These are phyloP conservation scores for Aureobasidium vineae DNA, from an alignment of 2,329 filamentous ascomycete species.

Conservation along the genomic window DNA sequence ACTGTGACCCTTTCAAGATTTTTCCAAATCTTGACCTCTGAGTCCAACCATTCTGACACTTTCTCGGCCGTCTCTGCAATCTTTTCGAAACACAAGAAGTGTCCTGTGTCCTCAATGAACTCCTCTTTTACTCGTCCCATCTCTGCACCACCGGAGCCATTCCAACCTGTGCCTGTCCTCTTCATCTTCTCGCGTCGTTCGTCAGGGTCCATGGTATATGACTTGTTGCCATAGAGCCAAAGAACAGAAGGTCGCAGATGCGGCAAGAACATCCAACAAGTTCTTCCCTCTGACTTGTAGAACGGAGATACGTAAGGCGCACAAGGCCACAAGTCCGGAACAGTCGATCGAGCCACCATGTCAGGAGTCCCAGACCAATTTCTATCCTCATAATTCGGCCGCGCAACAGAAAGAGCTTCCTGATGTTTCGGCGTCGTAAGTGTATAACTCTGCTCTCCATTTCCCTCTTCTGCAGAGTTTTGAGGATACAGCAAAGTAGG, in stretches of 20 bases:
- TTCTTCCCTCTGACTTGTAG: slow-evolving; percentile 64
- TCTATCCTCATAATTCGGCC: slow-evolving; percentile 52
- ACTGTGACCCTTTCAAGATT: slow-evolving; percentile 31
- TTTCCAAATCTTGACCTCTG: slow-evolving; percentile 39
- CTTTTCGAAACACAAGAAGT: slow-evolving; percentile 81
- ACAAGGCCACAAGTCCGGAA: slow-evolving; percentile 44
- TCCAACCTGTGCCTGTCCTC: slow-evolving; percentile 61
- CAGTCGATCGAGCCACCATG: slow-evolving; percentile 40
- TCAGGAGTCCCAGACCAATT: slow-evolving; percentile 34
- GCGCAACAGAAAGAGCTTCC: slow-evolving; percentile 75
- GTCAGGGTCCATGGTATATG: slow-evolving; percentile 54
- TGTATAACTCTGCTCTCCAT: slow-evolving; percentile 57
- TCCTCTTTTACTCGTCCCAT: slow-evolving; percentile 67
- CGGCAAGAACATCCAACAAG: slow-evolving; percentile 58
- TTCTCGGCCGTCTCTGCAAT: slow-evolving; percentile 63
- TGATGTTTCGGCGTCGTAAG: slow-evolving; percentile 82
- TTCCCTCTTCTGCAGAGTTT: slow-evolving; percentile 26
- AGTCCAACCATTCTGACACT: slow-evolving; percentile 39
- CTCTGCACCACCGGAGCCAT: slow-evolving; percentile 65
- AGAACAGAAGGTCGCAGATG: slow-evolving; percentile 63
- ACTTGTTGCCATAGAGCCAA: slow-evolving; percentile 65
- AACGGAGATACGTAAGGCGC: slow-evolving; percentile 52
- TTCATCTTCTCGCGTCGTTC: slow-evolving; percentile 59
- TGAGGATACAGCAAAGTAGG: slow-evolving; percentile 62
- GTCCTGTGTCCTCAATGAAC: slow-evolving; percentile 64